Conservation (phyloP, 306 rosid species). For the Cucumis sativus region Cucumber_9930_V3 NC_026659.2:23549501-23550000, state of each 20-base stretch:
- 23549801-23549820: constrained; percentile 75
- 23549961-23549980: constrained; percentile 3
- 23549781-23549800: constrained; percentile 68
- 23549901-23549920: constrained; percentile 59
- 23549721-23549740: constrained; percentile 27
- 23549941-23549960: constrained; percentile 25
- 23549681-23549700: constrained; percentile 3
- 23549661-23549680: constrained; percentile 14
- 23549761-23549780: constrained; percentile 74
- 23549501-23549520: constrained; percentile 25
- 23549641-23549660: constrained; percentile 17
- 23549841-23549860: constrained; percentile 31
- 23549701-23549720: constrained; percentile 59
- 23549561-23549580: background rate
- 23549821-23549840: constrained; percentile 67
- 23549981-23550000: constrained; percentile 11
- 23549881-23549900: constrained; percentile 72
- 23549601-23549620: constrained; percentile 33
- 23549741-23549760: constrained; percentile 83
- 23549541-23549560: background rate
- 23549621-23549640: constrained; percentile 34
- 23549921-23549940: constrained; percentile 51
- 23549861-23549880: constrained; percentile 44
- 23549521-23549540: background rate
- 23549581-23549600: background rate